Evolutionary conservation across 2,329 filamentous ascomycete genomes (phyloP).

Genomic region (Penicillium oxalicum): DNA sequence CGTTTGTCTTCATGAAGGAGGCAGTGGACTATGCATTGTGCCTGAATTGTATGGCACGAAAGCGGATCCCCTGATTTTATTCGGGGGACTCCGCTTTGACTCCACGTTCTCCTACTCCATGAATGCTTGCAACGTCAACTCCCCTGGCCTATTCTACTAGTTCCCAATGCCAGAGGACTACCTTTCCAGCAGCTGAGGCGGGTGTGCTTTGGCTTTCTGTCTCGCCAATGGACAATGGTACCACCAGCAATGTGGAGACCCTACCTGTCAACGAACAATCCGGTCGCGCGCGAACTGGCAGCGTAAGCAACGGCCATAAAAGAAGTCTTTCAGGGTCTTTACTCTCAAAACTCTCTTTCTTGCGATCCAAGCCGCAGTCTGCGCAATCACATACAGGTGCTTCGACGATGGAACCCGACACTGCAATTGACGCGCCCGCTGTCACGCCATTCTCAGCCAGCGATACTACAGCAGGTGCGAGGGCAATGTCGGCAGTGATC

Average conservation of each 20-base stretch:
- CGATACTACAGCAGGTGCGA: constrained; percentile 31
- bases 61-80: too few relatives aligned
- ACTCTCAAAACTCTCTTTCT: constrained; percentile 63
- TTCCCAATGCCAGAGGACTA: constrained; percentile 11
- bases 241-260: constrained; percentile 22
- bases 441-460: constrained; percentile 13
- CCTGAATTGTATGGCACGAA: too few relatives aligned
- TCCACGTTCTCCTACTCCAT: too few relatives aligned
- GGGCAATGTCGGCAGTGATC: constrained; percentile 46
- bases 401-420: constrained; percentile 21
- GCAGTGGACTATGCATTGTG: too few relatives aligned
- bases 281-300: constrained; percentile 29
- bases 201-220: constrained; percentile 15
- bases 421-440: constrained; percentile 25
- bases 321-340: constrained; percentile 59
- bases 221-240: constrained; percentile 34
- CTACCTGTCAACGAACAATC: constrained; percentile 21
- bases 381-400: constrained; percentile 29
- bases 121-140: neutral
- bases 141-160: neutral
- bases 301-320: constrained; percentile 39
- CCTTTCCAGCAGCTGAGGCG: constrained; percentile 19
- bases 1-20: too few relatives aligned
- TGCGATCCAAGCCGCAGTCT: constrained; percentile 46
- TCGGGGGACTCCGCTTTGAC: too few relatives aligned